Evolutionary conservation across 441 rosid genomes (phyloP), one percentile per base, ranked within the genome.

Genomic region (Daphne laureola): DNA sequence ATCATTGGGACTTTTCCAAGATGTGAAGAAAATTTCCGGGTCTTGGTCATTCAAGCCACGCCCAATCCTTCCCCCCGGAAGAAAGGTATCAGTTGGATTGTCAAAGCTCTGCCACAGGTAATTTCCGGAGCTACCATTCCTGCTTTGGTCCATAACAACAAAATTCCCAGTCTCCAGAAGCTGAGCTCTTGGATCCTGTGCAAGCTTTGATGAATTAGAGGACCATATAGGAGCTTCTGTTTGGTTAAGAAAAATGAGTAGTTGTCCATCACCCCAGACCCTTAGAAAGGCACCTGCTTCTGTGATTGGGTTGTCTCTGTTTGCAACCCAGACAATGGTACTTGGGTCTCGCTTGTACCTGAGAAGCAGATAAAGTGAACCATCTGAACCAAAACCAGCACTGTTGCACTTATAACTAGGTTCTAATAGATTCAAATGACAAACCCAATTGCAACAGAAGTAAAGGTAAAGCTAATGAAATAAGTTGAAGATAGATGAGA

Each of bases 11-110:
- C 42, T 42, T 49, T 60, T 68, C 79, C 67, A 75, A 2, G 73
- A 66, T 16, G 65, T 38, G 6, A 71, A 12, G 12, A 17, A 21
- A 42, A 45, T 13, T 17, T 69, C 58, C 4, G 58, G 50, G 13
- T 69, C 62, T 0, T 45, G 59, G 15, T 18, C 23, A 18, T 65
- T 44, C 1, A 54, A 26, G 8, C 66, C 66, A 72, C 69, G 69
- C 0, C 60, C 72, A 13, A 76, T 42, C 54, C 70, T 73, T 73
- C 65, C 73, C 1, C 61, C 76, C 0, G 67, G 57, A 8, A 73
- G 54, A 8, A 69, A 25, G 9, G 64, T 66, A 14, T 68, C 40
- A 38, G n/a, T 2, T 12, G 66, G 71, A 58, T 65, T 11, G 18
- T 62, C 61, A 41, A 65, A 65, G 44, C 70, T 67, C 50, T 67